Conservation (phyloP, 148 eudicot species). For the Vaccinium corymbosum region DNA sequence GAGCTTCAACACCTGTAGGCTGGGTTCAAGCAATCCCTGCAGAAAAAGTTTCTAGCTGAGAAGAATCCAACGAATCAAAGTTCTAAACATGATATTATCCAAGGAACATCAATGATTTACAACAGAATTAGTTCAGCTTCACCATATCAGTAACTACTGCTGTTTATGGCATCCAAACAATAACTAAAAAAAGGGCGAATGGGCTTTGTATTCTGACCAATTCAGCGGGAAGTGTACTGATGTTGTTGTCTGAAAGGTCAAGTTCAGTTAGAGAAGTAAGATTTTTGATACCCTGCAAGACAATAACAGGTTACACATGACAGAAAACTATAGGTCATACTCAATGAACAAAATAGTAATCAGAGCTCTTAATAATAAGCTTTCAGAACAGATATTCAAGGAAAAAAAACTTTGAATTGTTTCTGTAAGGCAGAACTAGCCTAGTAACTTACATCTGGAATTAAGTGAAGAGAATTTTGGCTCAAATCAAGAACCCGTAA, state of each 20-base stretch:
- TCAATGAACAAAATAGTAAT: background rate
- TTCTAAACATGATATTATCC: background rate
- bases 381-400: background rate
- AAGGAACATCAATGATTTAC: background rate
- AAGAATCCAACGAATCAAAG: conserved; percentile 8
- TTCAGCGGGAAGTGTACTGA: conserved; percentile 65
- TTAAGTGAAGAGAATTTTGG: conserved; percentile 62
- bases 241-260: conserved; percentile 80
- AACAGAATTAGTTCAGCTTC: background rate
- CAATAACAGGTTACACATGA: conserved; percentile 9
- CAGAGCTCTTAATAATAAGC: background rate
- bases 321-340: background rate
- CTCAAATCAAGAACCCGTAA: conserved; percentile 78
- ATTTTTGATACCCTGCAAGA: conserved; percentile 67
- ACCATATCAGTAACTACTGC: background rate
- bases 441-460: conserved; percentile 48
- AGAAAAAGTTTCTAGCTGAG: conserved; percentile 19
- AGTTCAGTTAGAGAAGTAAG: conserved; percentile 75
- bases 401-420: background rate
- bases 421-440: conserved; percentile 10
- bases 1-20: conserved; percentile 80
- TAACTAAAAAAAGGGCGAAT: background rate
- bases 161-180: background rate
- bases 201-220: conserved; percentile 50
- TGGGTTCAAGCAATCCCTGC: conserved; percentile 93